phyloP scores from a whole-genome alignment of 805 yeast species.

The Yamadazyma takamatsuzukensis region DNA sequence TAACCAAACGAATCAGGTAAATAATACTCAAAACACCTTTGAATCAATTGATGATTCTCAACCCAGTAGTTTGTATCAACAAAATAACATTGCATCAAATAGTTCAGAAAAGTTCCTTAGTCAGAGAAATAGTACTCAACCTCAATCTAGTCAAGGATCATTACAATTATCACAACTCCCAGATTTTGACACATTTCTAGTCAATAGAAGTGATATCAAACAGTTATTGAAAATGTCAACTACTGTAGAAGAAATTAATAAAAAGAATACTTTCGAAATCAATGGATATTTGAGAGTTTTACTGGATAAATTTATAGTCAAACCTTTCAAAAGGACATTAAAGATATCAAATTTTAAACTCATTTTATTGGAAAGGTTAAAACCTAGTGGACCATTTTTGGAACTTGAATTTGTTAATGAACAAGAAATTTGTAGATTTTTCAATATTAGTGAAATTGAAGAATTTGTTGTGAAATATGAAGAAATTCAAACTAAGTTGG shows the following conservation, averaged over 20 bases:
- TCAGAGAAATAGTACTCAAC: no score
- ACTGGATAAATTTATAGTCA: conserved; percentile 18
- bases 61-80: no score
- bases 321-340: conserved; percentile 26
- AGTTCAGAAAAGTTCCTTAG: no score
- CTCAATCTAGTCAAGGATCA: no score
- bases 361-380: conserved; percentile 12
- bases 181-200: conserved; percentile 3
- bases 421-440: conserved; percentile 23
- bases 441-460: conserved; percentile 15
- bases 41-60: no score
- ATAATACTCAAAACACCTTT: no score
- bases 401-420: conserved; percentile 20
- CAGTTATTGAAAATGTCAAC: conserved; percentile 7
- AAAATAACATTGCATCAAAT: no score
- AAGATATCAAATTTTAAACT: conserved; percentile 23
- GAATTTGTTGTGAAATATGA: conserved; percentile 2
- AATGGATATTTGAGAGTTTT: conserved; percentile 15
- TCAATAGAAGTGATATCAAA: conserved; percentile 2
- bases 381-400: conserved; percentile 2
- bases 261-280: conserved; percentile 15
- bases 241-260: conserved; percentile 9
- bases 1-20: no score
- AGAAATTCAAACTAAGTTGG: neutral
- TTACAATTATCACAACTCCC: no score